Base-by-base conservation (phyloP, 2,329 filamentous ascomycete species). In the Davidsoniella neocaledoniae region DNA sequence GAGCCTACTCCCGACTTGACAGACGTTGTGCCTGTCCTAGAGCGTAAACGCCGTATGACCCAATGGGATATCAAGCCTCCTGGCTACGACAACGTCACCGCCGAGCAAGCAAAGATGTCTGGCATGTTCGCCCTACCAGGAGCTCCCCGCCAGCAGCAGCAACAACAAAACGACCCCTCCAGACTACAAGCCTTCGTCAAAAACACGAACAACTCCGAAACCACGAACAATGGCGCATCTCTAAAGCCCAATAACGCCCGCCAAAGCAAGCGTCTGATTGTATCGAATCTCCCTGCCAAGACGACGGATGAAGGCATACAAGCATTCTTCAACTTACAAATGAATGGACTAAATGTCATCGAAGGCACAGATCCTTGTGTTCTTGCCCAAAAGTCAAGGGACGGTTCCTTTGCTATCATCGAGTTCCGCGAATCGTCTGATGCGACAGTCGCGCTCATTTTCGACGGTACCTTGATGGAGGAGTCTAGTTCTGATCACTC, bases 31-130 rank as follows among this genome's bases (percentile, higher is more conserved):
- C 77, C 86, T 3, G 73, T 99, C 53, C 70, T 87, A 55, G 81
- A 90, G 60, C 81, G 90, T 59, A 91, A 88, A 71, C 82, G 93
- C 58, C 83, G 91, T 53, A 70, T 98, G 71, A 96, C 88, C 36
- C 93, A 98, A 66, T 99, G 91, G 91, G 93, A 99, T 64, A 95
- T 98, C 65, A 98, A 98, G 68, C 91, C 91, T 5, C 86, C 87
- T 14, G 90, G 91, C 42, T 99, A 99, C 61, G 93, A 98, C 62
- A 94, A 91, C 64, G 90, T 99, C 56, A 95, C 91, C 2, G 87
- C 91, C 19, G 93, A 98, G 66, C 93, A 98, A 65, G 93, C 91
- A 46, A 99, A 99, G 71, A 74, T 98, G 42, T 98, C 93, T 57
- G 83, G 90, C 69, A 95, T 98, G 91, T 99, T 98, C 70, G 88